Evolutionary conservation across 2,329 filamentous ascomycete species (phyloP), one percentile per base, ranked within the genome.

Genomic region (Phoma sp.): DNA sequence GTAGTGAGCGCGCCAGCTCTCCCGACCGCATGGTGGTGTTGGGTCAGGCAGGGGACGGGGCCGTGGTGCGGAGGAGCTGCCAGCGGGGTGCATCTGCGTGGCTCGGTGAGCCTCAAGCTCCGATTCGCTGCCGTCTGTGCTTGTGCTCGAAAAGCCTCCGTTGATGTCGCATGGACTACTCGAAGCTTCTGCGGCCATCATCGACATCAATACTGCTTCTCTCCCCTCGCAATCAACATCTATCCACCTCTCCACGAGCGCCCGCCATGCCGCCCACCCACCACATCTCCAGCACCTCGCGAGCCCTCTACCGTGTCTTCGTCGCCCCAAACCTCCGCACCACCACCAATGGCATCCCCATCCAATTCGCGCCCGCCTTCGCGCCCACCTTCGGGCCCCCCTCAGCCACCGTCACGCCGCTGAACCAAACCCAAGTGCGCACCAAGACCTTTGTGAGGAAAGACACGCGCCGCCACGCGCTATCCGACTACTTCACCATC

Each of bases 291-390:
- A 60, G 67, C 53, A 72, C 73, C 17, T 70, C 73, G 4, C 73
- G 76, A 57, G 76, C 77, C 33, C 74, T 81, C 27, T 80, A 76
- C 66, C 73, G 74, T 57, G 72, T 79, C 61, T 80, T 81, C 68
- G 65, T 80, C 39, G 68, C 69, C 1, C 77, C 78, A 19, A 67
- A 60, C 43, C 61, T 74, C 5, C 58, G 63, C 37, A 45, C 58
- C 13, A 51, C 60, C 12, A 57, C 58, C 22, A 31, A 37, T n/a
- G 54, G 47, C n/a, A 56, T 57, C 33, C 64, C 65, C 4, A 55
- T 62, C 27, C 55, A 64, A 35, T 66, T 64, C 22, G 62, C 60
- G 1, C 62, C 60, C 22, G 58, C 64, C 32, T 66, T 65, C 31
- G 38, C 56, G 9, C 51, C 61, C 31, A 43, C 50, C 51, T 46